Base-by-base conservation (phyloP, 1,284 basidiomycete genomes). In the Sporisorium graminicola region DNA sequence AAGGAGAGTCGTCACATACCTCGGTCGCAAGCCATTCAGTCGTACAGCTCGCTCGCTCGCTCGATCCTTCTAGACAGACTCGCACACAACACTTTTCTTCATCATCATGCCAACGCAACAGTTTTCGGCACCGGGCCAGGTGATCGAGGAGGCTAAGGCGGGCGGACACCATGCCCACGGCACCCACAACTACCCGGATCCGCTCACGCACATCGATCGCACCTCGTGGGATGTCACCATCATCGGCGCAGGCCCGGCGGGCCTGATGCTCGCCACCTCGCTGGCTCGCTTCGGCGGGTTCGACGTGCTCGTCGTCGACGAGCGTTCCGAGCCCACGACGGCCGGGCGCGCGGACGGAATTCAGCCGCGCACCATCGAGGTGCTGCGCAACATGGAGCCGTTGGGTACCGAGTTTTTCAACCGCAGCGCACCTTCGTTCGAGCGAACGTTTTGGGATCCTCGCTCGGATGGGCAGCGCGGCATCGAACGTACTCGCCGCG, bases 301-400 rank as follows among this genome's bases (percentile, higher is more conserved):
- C 57, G 68, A 82, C 54, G 74, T 84, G 27, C 80, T 83, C 20
- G 75, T 83, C 35, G 51, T 83, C 62, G 81, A 86, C 57, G 84
- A 87, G 73, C 82, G 86, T 14, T 80, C 86, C 12, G 81, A 83
- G 47, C 85, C 86, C 16, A 87, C 86, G 5, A 82, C 80, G 24
- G 86, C 86, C 3, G 86, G 86, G 3, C 71, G 86, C 35, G 86
- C 86, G 14, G 86, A 87, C 60, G 86, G 86, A 29, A 82, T 87
- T 24, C 86, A 87, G 74, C 86, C 86, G 1, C 85, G 80, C 22
- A 83, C 81, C 16, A 89, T 93, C 53, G 92, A 94, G 84, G 90
- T 93, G 7, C 86, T 94, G 26, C 77, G 77, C 40, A 85, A 83
- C 75, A 85, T 86, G 83, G 77, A 84, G 71, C 84, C 84, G 18